Evolutionary conservation across 148 eudicot genomes (phyloP).

Genomic region (Dianthus caryophyllus): DNA sequence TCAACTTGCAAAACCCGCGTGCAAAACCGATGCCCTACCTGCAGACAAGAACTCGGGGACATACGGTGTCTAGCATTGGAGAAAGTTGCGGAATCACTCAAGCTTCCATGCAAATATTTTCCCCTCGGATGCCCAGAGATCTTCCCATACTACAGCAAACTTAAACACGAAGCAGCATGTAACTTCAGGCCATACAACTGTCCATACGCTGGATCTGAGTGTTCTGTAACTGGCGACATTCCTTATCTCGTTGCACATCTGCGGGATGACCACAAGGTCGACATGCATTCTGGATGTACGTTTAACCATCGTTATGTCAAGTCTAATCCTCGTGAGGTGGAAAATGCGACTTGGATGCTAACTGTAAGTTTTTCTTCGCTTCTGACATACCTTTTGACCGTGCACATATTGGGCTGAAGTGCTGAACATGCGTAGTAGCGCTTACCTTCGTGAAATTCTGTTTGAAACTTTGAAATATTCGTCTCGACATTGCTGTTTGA

Average conservation of each 20-base stretch:
- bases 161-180: conserved; percentile 70
- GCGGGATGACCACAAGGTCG: conserved; percentile 83
- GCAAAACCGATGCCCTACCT: conserved; percentile 83
- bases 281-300: conserved; percentile 88
- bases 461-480: neutral
- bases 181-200: conserved; percentile 84
- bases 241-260: conserved; percentile 65
- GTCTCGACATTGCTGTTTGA: neutral
- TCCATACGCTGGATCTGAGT: conserved; percentile 88
- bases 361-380: conserved; percentile 53
- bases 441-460: neutral
- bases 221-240: conserved; percentile 67
- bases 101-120: conserved; percentile 72
- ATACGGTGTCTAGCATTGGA: conserved; percentile 84
- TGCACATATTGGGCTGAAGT: neutral
- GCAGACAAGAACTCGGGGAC: conserved; percentile 82
- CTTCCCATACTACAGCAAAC: conserved; percentile 79
- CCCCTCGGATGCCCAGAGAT: conserved; percentile 79
- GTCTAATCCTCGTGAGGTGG: conserved; percentile 89
- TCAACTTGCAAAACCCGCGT: conserved; percentile 77
- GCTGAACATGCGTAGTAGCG: neutral
- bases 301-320: conserved; percentile 89
- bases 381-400: neutral
- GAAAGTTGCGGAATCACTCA: conserved; percentile 84
- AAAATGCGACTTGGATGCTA: conserved; percentile 92